Evolutionary conservation across 176 grass and related monocot genomes (phyloP).

Genomic region (Aegilops bicornis): DNA sequence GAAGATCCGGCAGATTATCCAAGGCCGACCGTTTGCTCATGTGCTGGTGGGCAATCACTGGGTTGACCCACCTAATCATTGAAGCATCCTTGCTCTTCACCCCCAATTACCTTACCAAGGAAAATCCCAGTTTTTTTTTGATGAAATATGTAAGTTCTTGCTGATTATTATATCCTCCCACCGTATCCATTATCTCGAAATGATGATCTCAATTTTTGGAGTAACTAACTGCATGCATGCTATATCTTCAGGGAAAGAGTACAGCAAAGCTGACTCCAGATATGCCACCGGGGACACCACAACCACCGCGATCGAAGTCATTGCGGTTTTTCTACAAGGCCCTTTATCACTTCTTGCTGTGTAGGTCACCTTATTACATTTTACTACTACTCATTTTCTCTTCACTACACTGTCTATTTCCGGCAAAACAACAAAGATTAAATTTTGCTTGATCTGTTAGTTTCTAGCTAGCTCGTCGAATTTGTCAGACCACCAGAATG

Average conservation of each 20-base stretch:
- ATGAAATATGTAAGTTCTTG: constrained; percentile 79
- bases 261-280: constrained; percentile 87
- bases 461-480: too few species aligned
- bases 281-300: constrained; percentile 67
- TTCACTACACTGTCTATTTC: too few species aligned
- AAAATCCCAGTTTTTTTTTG: constrained; percentile 67
- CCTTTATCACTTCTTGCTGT: constrained; percentile 68
- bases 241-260: constrained; percentile 75
- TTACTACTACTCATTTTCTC: too few species aligned
- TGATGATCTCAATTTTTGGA: too few species aligned
- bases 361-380: constrained; percentile 26
- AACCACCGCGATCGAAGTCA: constrained; percentile 68
- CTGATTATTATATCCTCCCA: background rate
- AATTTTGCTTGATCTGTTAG: too few species aligned
- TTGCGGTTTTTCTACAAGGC: constrained; percentile 70
- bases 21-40: constrained; percentile 76
- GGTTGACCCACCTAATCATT: constrained; percentile 74
- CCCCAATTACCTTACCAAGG: constrained; percentile 59
- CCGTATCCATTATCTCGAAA: too few species aligned
- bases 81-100: constrained; percentile 69
- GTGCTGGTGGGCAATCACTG: constrained; percentile 93
- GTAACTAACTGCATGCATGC: too few species aligned
- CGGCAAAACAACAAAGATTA: too few species aligned
- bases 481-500: too few species aligned
- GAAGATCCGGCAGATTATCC: constrained; percentile 41